Evolutionary conservation across 169 alveolate genomes (phyloP), one percentile per base, ranked within the genome.

Genomic region (Plasmodium billcollinsi): DNA sequence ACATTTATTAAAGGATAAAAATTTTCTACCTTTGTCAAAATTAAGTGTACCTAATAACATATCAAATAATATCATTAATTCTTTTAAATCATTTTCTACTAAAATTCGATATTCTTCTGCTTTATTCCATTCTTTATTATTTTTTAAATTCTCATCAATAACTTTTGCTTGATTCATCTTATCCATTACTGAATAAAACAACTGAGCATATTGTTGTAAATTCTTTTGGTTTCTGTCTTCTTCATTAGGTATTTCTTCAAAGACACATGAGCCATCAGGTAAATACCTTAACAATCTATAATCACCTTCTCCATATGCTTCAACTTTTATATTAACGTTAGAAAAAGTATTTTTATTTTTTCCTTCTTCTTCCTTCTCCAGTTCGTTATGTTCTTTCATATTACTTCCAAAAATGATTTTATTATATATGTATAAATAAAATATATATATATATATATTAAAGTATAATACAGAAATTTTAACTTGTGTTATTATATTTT

Each of bases 291-390:
- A 56, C 43, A 94, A 90, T 58, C 94, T 78, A 52, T 88, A 74
- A 59, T 94, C 95, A 11, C 92, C 95, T 47, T 61, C 65, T 65
- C 95, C 96, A 76, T 94, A 94, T 26, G 95, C 65, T 39, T 94
- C 96, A 3, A 88, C 21, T 58, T 83, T 83, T 63, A 83, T 54
- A 21, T 83, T 52, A 20, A 59, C 59, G 21, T 83, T 65, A 11
- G 39, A 20, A 83, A 83, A 69, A 12, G 18, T 58, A 63, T 71
- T 50, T 49, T n/a, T 70, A 2, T 67, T 54, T 62, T 24, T 26
- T 14, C 39, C 33, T 70, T 18, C 74, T 18, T 62, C 12, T n/a
- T 56, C 63, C 24, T 50, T 39, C n/a, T n/a, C 74, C 29, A 3
- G 18, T 63, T 66, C 33, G 2, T 49, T 47, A 6, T 29, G 11